These are phyloP conservation scores for Boletus edulis DNA, from an alignment of 768 basidiomycete genomes.

Conservation along the genomic window DNA sequence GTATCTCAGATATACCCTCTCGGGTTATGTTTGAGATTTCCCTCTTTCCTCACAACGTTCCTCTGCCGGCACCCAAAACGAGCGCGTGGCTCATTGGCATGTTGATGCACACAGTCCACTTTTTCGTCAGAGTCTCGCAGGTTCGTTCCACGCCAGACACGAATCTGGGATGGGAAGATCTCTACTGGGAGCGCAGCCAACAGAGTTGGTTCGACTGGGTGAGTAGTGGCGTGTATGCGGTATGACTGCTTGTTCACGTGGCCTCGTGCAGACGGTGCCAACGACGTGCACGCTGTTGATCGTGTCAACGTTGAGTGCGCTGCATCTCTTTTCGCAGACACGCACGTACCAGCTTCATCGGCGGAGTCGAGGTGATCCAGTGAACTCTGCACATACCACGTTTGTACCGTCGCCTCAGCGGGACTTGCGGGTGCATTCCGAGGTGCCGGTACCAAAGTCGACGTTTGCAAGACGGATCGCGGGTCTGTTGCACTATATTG, in stretches of 20 bases:
- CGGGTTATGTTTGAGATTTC: slow-evolving; percentile 75
- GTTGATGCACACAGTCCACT: slow-evolving; percentile 63
- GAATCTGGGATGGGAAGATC: slow-evolving; percentile 76
- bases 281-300: slow-evolving; percentile 54
- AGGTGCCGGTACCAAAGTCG: slow-evolving; percentile 42
- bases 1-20: slow-evolving; percentile 66
- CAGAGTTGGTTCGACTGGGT: slow-evolving; percentile 83
- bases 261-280: slow-evolving; percentile 55
- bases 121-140: slow-evolving; percentile 61
- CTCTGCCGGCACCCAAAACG: slow-evolving; percentile 63
- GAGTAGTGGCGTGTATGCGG: slow-evolving; percentile 21
- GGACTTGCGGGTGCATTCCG: slow-evolving; percentile 6
- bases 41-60: slow-evolving; percentile 78
- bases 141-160: slow-evolving; percentile 57
- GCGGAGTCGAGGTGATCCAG: slow-evolving; percentile 50
- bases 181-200: slow-evolving; percentile 64
- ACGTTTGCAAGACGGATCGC: slow-evolving; percentile 42
- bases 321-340: slow-evolving; percentile 70
- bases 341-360: slow-evolving; percentile 67
- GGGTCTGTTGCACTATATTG: slow-evolving; percentile 32
- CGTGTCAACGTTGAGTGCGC: slow-evolving; percentile 54
- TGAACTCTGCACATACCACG: slow-evolving; percentile 66
- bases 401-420: slow-evolving; percentile 52
- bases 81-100: slow-evolving; percentile 67
- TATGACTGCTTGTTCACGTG: slow-evolving; percentile 6